Percentiles rank a stretch among this genome's conserved stretches.
Evolutionary conservation across 306 rosid species (phyloP).

Genomic region (Vigna mungo): DNA sequence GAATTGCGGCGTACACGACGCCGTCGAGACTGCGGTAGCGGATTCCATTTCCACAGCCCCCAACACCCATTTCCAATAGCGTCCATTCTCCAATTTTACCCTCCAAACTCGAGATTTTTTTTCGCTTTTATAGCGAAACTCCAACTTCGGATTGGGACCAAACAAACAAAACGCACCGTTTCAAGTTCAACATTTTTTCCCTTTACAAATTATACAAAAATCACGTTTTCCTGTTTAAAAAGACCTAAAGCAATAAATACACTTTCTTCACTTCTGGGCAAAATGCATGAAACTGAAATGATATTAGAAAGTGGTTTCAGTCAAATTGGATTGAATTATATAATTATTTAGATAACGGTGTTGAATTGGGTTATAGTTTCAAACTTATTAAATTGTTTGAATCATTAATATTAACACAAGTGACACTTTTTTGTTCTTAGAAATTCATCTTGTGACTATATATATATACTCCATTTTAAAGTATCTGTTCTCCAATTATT

Average conservation of each 20-base stretch:
- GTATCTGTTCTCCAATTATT: too few relatives aligned
- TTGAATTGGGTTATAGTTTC: too few relatives aligned
- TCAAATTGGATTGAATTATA: too few relatives aligned
- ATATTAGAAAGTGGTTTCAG: too few relatives aligned
- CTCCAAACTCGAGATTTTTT: not conserved
- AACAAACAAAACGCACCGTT: conserved; percentile 48
- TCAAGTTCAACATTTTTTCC: not conserved
- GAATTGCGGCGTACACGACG: conserved; percentile 57
- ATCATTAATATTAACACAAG: too few relatives aligned
- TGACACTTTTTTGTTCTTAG: too few relatives aligned
- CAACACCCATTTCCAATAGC: conserved; percentile 64
- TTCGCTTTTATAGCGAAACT: conserved; percentile 14
- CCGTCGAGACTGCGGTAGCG: conserved; percentile 38
- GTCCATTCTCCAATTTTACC: conserved; percentile 54
- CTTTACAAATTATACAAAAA: not conserved
- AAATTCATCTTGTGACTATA: too few relatives aligned
- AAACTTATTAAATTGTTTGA: too few relatives aligned
- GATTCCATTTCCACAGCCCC: conserved; percentile 77
- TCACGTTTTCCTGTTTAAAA: not conserved
- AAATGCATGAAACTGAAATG: too few relatives aligned
- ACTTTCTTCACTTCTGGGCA: too few relatives aligned
- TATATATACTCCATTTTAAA: too few relatives aligned
- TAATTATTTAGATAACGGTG: too few relatives aligned
- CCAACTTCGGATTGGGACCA: not conserved
- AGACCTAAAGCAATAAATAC: not conserved